Base-by-base conservation (phyloP, 495 filamentous ascomycete species). In the Hypoxylon lienhwacheense region DNA sequence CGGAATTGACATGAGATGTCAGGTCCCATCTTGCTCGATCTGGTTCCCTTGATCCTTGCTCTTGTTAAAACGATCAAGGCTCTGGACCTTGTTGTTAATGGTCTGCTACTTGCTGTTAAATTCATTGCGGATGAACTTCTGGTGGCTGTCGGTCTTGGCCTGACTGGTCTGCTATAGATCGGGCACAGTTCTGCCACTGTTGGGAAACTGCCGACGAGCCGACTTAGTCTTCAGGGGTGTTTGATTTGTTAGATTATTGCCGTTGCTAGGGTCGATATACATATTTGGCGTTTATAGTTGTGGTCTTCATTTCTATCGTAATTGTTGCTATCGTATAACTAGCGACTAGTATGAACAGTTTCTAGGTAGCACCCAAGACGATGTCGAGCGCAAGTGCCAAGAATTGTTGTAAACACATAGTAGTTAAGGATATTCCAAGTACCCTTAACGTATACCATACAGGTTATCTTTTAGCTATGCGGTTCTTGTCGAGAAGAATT, bases 21-120 rank as follows among this genome's bases (percentile, higher is more conserved):
- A 66, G 70, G 56, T 39, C 67, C 63, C 36, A 63, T 73, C 39
- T 55, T 73, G 20, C 47, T 57, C 22, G 46, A 62, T 53, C 32
- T 73, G 5, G 64, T 67, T 35, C 70, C 70, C 21, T 55, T 72
- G 19, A 50, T 70, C 25, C 31, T 70, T 15, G 49, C 67, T 32
- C 64, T 71, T n/a, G 61, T 62, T 24, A 61, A 59, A 5, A 59
- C 66, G 11, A 16, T 72, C 35, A 68, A 65, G 66, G 39, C 55
- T 25, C 66, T 73, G 8, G 67, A 73, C 47, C 56, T 55, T 24
- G 69, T 72, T 22, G 69, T 73, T 3, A 49, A 53, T 17, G 69
- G 64, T 7, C 26, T 69, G 7, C 56, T 73, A 16, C 29, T 70
- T 32, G 55, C 63, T 6, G 69, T 71, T 35, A 67, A 66, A 49